Base-by-base conservation (phyloP, 164 flowering plant species). In the Nymphaea colorata region DNA sequence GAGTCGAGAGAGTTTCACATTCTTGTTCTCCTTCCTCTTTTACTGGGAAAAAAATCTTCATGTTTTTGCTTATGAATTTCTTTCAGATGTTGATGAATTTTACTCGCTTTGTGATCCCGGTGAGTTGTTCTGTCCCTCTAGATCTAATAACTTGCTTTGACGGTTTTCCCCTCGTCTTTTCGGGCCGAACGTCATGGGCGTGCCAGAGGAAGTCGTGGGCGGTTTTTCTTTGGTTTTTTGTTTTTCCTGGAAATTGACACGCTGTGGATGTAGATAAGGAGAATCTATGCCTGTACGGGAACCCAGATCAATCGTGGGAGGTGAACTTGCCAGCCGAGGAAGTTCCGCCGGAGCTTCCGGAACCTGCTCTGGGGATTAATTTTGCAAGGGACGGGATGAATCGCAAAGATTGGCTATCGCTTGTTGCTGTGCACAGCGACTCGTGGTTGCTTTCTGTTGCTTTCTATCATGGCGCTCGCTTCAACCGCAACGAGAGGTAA, bases 301-400 rank as follows among this genome's bases (percentile, higher is more conserved):
- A 92, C 71, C 82, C 98, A 44, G 84, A 82, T 76, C 96, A 85
- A 63, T 77, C 72, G 3, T 92, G 98, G 98, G 96, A 87, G 74
- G 98, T 92, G 12, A 85, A 78, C 69, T 86, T 91, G 43, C 98
- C 98, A 3, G 96, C 93, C 4, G 98, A 91, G 75, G 98, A 91
- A 76, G 92, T 89, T 69, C 98, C 98, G 5, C 94, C 98, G 0
- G 94, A 92, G 81, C 93, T 92, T 76, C 98, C 98, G 11, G 98
- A 92, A 78, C 98, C 98, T 2, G 98, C 98, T 1, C 81, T 92
- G 67, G 98, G 98, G 6, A 92, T 92, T 71, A 92, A 89, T 69
- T 92, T 92, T 66, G 94, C 96, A 2, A 81, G 98, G 76, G 98
- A 92, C 81, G 98, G 98, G n/a, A 92, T 92, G 98, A 79, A 82